Conservation (phyloP, 768 basidiomycete species). For the Boletellus ananas region DNA sequence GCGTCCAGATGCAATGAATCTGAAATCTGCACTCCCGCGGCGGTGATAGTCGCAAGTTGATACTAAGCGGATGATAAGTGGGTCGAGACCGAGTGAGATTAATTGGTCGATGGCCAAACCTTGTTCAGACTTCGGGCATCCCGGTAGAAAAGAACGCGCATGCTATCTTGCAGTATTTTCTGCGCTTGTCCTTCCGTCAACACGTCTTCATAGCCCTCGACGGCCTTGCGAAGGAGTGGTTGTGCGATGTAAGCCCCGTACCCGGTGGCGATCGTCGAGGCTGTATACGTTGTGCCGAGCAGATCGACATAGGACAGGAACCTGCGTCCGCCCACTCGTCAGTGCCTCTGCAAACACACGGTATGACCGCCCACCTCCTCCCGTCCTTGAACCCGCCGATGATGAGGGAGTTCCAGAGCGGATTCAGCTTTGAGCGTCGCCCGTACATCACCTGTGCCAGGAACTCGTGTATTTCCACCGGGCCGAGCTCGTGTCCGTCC, state of each 20-base stretch:
- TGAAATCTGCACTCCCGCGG: conserved; percentile 70
- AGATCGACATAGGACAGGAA: conserved; percentile 95
- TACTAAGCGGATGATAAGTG: conserved; percentile 50
- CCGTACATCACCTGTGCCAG: conserved; percentile 88
- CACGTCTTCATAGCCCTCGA: conserved; percentile 73
- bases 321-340: conserved; percentile 38
- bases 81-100: background rate
- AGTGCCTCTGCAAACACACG: background rate
- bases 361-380: conserved; percentile 51
- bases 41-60: conserved; percentile 90
- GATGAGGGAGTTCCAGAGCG: conserved; percentile 91
- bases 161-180: conserved; percentile 74
- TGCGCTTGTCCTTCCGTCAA: conserved; percentile 79
- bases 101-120: conserved; percentile 41
- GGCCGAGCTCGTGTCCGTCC: conserved; percentile 82
- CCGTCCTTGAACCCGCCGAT: conserved; percentile 91
- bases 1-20: conserved; percentile 76
- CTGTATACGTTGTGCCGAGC: conserved; percentile 92
- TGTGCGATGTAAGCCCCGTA: conserved; percentile 92
- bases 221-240: conserved; percentile 85
- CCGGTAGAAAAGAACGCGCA: conserved; percentile 94
- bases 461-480: conserved; percentile 90
- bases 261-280: conserved; percentile 92
- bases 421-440: conserved; percentile 83
- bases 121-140: conserved; percentile 96